These are phyloP conservation scores for Solanum tacnaense DNA, from an alignment of 257 asterid species.

Conservation along the genomic window DNA sequence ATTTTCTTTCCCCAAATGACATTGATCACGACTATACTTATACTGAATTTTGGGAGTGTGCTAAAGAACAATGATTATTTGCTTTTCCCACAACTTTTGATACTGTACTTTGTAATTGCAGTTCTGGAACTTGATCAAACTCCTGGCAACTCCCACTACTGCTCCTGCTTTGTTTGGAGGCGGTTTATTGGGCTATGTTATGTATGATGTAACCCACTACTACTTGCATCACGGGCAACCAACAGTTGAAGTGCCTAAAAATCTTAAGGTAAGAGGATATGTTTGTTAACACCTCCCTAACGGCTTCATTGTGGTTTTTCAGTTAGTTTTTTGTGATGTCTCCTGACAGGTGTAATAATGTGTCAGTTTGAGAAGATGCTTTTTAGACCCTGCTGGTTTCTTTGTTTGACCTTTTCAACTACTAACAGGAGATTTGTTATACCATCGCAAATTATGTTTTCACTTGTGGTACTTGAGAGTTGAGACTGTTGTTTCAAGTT, in stretches of 20 bases:
- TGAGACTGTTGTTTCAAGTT: background rate
- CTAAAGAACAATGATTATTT: background rate
- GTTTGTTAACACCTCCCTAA: background rate
- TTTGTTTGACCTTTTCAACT: background rate
- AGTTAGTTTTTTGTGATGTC: background rate
- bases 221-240: slow-evolving; percentile 77
- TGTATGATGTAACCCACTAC: slow-evolving; percentile 80
- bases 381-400: background rate
- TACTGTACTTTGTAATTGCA: slow-evolving; percentile 11
- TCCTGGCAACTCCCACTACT: slow-evolving; percentile 26
- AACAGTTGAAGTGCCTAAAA: slow-evolving; percentile 30
- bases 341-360: background rate
- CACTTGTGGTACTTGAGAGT: background rate
- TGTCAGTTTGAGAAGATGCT: background rate
- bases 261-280: slow-evolving; percentile 44
- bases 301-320: background rate
- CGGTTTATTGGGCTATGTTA: slow-evolving; percentile 54
- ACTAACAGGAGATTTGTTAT: background rate
- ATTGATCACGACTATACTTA: background rate
- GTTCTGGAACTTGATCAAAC: slow-evolving; percentile 49
- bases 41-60: background rate
- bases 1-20: background rate
- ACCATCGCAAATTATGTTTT: background rate
- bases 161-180: slow-evolving; percentile 60
- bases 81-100: background rate